These are phyloP conservation scores for Ziziphus jujuba DNA, from an alignment of 306 rosid species.

Conservation along the genomic window DNA sequence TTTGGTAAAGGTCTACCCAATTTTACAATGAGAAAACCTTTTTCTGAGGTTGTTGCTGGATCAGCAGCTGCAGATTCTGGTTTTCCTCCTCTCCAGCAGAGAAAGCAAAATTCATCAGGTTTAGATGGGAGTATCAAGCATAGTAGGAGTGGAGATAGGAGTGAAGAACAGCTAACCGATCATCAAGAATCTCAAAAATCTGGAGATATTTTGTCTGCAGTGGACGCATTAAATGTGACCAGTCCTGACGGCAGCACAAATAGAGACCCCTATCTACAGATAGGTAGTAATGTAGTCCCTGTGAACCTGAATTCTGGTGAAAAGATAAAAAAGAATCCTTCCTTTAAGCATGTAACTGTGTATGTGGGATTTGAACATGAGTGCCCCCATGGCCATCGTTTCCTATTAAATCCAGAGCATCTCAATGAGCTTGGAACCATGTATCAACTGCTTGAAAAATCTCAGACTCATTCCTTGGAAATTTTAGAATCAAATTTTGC, in stretches of 20 bases:
- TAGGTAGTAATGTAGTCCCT: constrained; percentile 80
- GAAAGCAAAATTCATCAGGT: constrained; percentile 46
- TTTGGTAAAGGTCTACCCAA: constrained; percentile 71
- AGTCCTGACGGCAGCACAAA: constrained; percentile 30
- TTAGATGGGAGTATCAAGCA: constrained; percentile 60
- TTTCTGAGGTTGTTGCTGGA: constrained; percentile 97
- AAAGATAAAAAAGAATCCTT: constrained; percentile 41
- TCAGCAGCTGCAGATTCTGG: constrained; percentile 60
- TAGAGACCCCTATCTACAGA: constrained; percentile 55
- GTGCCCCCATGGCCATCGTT: constrained; percentile 93
- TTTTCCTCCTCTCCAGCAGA: constrained; percentile 86
- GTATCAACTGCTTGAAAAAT: constrained; percentile 57
- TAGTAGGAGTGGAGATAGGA: constrained; percentile 47
- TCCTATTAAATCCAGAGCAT: constrained; percentile 70
- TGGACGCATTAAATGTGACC: constrained; percentile 37
- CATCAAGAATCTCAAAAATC: constrained; percentile 46
- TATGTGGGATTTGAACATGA: constrained; percentile 95
- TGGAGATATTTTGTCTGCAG: constrained; percentile 38
- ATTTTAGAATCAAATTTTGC: constrained; percentile 33
- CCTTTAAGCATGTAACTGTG: constrained; percentile 42
- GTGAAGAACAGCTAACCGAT: constrained; percentile 34
- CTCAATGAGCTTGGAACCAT: constrained; percentile 65
- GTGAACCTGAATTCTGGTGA: constrained; percentile 54
- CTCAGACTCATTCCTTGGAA: constrained; percentile 45
- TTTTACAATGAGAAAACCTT: constrained; percentile 80